Percentiles rank a stretch among this genome's conserved stretches.
These are phyloP conservation scores for Paecilomyces sp. DNA, from an alignment of 2,329 filamentous ascomycete species.

Conservation along the genomic window DNA sequence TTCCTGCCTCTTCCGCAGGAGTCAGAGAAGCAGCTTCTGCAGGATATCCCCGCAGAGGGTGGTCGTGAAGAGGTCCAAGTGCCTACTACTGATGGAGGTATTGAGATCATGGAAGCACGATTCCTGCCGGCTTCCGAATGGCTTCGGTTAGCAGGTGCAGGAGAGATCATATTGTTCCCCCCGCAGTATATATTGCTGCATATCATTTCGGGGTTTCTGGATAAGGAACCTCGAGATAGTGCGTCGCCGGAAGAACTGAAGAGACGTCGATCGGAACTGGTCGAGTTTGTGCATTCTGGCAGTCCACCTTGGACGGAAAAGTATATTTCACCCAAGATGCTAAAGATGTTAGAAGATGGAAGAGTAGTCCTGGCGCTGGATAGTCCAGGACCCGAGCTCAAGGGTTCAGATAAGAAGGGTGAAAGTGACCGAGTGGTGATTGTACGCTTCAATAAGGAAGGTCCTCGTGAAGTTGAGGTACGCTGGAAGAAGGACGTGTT, in stretches of 20 bases:
- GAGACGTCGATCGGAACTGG: slow-evolving; percentile 37
- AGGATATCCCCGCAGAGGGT: slow-evolving; percentile 31
- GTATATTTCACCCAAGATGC: slow-evolving; percentile 37
- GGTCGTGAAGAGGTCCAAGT: slow-evolving; percentile 55
- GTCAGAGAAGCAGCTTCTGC: slow-evolving; percentile 20
- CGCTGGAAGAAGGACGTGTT: slow-evolving; percentile 42
- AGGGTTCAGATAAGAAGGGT: slow-evolving; percentile 41
- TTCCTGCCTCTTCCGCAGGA: slow-evolving; percentile 60
- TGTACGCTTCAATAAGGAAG: slow-evolving; percentile 50
- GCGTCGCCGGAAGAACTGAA: slow-evolving; percentile 20
- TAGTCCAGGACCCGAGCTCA: slow-evolving; percentile 49
- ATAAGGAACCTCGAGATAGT: slow-evolving; percentile 21
- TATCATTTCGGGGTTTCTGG: slow-evolving; percentile 44
- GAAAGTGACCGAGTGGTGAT: slow-evolving; percentile 50
- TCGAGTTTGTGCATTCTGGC: slow-evolving; percentile 42
- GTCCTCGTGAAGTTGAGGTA: slow-evolving; percentile 50
- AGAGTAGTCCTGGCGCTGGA: slow-evolving; percentile 48
- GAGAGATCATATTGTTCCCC: slow-evolving; percentile 77
- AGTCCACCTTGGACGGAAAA: slow-evolving; percentile 41
- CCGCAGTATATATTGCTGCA: slow-evolving; percentile 66
- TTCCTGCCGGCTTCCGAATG: slow-evolving; percentile 68
- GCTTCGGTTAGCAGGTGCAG: slow-evolving; percentile 55
- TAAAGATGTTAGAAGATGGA: slow-evolving; percentile 37
- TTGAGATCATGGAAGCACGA: slow-evolving; percentile 66
- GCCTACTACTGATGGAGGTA: slow-evolving; percentile 63